Evolutionary conservation across 208 protist genomes (phyloP), one percentile per base, ranked within the genome.

Genomic region (Trypanosoma caninum): DNA sequence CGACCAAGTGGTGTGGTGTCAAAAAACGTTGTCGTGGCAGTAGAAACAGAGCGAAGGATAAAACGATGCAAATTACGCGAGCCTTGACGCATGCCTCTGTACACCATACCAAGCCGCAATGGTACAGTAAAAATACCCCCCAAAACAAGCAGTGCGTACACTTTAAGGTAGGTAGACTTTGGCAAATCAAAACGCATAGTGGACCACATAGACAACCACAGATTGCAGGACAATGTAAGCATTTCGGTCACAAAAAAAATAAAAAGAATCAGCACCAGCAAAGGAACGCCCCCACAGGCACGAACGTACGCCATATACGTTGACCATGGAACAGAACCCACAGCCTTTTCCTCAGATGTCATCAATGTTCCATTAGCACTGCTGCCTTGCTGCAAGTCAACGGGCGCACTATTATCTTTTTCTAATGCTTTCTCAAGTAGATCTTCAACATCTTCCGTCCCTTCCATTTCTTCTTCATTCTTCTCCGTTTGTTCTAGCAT

Each of bases 1-100:
- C 93, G 73, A 0, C 95, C 95, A 3, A 79, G 14, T 0, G 91
- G 91, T 3, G 82, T 98, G 7, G 71, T 79, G 62, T 97, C 89
- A 68, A 97, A 98, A 67, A 96, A 98, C 20, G 34, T 27, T 64
- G 89, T 86, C 13, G 81, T 80, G 5, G 67, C 74, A 13, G 35
- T 33, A 14, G 82, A 53, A 20, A 87, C 58, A 27, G 60, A 76
- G 0, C 38, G 44, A 10, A 87, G 63, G 30, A 84, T 54, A 23
- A 53, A 20, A 11, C 34, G 9, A 51, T 89, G 79, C 5, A 87
- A 25, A 28, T 35, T 54, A 7, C 45, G 50, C 11, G 65, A 47
- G 14, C 73, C 71, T 0, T 20, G 31, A 16, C 81, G 55, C 54
- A 61, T 60, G 2, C 48, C 27, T 54, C 47, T 40, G 38, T 78